Evolutionary conservation across 345 rosid genomes (phyloP).

Genomic region (Aquilaria malaccensis): DNA sequence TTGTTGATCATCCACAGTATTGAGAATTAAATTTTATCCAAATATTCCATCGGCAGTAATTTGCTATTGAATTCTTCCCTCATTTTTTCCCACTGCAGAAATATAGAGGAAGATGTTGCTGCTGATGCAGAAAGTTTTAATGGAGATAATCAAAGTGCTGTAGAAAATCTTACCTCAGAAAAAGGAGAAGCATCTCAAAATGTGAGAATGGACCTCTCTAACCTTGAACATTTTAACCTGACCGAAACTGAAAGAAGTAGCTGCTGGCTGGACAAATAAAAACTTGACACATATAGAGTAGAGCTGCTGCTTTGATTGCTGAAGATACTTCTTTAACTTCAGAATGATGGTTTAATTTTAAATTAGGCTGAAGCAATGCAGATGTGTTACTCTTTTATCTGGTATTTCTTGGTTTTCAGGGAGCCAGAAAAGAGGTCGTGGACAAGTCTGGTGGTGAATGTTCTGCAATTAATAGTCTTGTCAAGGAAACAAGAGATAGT

Average conservation of each 20-base stretch:
- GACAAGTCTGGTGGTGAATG: constrained; percentile 40
- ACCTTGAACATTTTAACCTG: constrained; percentile 6
- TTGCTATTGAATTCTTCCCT: constrained; percentile 5
- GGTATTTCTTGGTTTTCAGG: constrained; percentile 32
- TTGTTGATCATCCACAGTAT: background rate
- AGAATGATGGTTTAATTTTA: constrained; percentile 6
- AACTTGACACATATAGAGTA: no score
- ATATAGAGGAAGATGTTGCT: constrained; percentile 45
- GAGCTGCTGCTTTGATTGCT: no score
- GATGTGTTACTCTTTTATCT: constrained; percentile 3
- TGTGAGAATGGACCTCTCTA: constrained; percentile 29
- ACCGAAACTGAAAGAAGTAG: background rate
- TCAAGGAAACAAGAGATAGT: constrained; percentile 41
- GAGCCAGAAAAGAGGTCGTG: constrained; percentile 31
- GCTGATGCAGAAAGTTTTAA: constrained; percentile 43
- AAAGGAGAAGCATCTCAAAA: constrained; percentile 40
- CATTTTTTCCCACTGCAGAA: constrained; percentile 33
- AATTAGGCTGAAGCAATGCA: background rate
- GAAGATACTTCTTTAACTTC: no score
- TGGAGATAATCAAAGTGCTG: constrained; percentile 44
- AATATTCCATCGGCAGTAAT: background rate
- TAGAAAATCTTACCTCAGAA: constrained; percentile 38
- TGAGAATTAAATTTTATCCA: background rate
- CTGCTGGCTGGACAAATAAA: no score
- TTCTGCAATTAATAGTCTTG: constrained; percentile 33